Base-by-base conservation (phyloP, 352 stramenopile species). In the Ophiocytium majus region DNA sequence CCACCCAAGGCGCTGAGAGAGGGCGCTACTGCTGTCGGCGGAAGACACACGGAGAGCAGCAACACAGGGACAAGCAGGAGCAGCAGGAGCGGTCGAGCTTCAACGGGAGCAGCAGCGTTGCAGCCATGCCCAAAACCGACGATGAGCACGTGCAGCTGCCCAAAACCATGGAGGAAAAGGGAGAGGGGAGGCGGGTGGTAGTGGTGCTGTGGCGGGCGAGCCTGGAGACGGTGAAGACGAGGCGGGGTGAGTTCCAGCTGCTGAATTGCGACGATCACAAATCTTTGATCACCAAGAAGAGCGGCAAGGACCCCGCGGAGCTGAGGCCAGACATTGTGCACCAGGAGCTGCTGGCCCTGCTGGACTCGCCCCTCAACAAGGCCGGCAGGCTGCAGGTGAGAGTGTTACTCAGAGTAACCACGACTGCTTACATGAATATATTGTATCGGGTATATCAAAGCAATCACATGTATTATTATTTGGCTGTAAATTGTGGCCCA, bases 181-280 rank as follows among this genome's bases (percentile, higher is more conserved):
- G 36, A 19, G 28, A 88, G 63, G 84, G 84, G 9, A 49, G 80
- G 17, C 50, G 84, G 37, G 84, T 88, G 80, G 83, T 88, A 32
- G 84, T 88, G 43, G 64, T 88, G 0, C 64, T 88, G 35, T 50
- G 83, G 35, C 50, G 84, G 90, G 98, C 98, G 50, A 95, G 93
- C 76, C 92, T 99, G 50, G 98, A 99, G 93, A 99, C 97, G 35
- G 96, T 99, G 43, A 99, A 99, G 92, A 99, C 98, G 63, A 97
- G 95, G 80, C 98, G 98, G 86, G 93, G 92, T n/a, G 94, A 98
- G 76, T 99, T 98, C 89, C 96, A 99, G 91, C 92, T 99, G 83
- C 93, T 99, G 50, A 99, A 99, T 92, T 99, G 97, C 88, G 98
- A 99, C 90, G 98, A 99, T 92, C 97, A 99, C 90, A 95, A 96